Evolutionary conservation across 305 asterid genomes (phyloP), one percentile per base, ranked within the genome.

Genomic region (Nicotiana rustica): DNA sequence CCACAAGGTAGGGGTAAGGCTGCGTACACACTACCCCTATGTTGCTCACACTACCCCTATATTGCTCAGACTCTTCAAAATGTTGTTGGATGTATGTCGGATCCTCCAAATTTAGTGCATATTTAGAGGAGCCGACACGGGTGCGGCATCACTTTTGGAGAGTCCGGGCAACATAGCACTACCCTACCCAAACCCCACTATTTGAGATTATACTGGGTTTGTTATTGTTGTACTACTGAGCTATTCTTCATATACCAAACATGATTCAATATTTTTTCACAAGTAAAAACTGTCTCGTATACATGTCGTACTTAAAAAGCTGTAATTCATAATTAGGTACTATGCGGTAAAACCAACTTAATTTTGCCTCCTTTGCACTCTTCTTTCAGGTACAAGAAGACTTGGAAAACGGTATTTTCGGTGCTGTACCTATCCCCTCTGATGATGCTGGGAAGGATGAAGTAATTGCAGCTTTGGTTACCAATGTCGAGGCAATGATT

Each of bases 401-500:
- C 87, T 64, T 97, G 29, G 87, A 86, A 76, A 93, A 90, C 5
- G 92, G 91, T 67, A 81, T 93, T 80, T 75, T 52, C 76, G 97
- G 93, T 84, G 97, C 97, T 55, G 91, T 92, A 79, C 95, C 97
- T 3, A 90, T 95, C 80, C 98, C 98, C 0, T 31, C 86, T n/a
- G 85, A 86, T 83, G 87, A 86, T 84, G 99, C 97, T 82, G 91
- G 85, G 69, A 97, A 91, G 86, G 93, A 90, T 78, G 95, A 90
- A 5, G 88, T 93, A 59, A 93, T 92, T 87, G 93, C 92, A 29
- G 97, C 97, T 78, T 67, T 95, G 87, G 97, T 93, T 21, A 83
- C 97, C 56, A 97, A 95, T 67, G 99, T 95, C 71, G 92, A 84
- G 83, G 97, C 94, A 35, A 97, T 97, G 99, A 97, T 95, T 64